Evolutionary conservation across 768 basidiomycete genomes (phyloP).

Genomic region (Saitozyma sp.): DNA sequence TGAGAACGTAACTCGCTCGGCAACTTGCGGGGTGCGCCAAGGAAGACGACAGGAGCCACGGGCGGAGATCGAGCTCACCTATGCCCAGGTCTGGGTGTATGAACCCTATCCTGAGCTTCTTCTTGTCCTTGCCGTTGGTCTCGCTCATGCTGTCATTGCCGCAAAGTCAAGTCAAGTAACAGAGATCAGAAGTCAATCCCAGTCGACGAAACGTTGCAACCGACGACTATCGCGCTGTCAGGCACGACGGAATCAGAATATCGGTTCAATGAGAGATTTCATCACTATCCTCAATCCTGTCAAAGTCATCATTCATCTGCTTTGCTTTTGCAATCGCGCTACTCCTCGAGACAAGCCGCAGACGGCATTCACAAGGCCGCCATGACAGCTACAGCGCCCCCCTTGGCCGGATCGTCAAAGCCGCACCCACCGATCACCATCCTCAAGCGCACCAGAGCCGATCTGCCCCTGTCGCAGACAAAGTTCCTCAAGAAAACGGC

Average conservation of each 20-base stretch:
- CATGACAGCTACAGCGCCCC: constrained; percentile 23
- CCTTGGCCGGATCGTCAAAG: constrained; percentile 25
- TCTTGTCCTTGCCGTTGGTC: neutral
- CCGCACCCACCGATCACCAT: constrained; percentile 48
- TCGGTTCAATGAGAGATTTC: neutral
- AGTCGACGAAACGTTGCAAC: too few relatives aligned
- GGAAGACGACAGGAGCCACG: neutral
- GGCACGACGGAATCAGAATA: too few relatives aligned
- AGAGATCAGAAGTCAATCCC: too few relatives aligned
- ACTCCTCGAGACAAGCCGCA: neutral
- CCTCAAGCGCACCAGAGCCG: constrained; percentile 49
- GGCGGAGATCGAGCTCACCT: constrained; percentile 57
- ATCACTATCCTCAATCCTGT: neutral
- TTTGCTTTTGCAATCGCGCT: neutral
- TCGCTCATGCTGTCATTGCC: neutral
- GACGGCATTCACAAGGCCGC: neutral
- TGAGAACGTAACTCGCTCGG: neutral
- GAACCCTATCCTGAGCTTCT: constrained; percentile 65
- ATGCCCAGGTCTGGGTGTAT: constrained; percentile 94
- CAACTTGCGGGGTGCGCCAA: neutral
- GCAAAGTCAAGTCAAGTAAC: too few relatives aligned
- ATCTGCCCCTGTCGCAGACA: constrained; percentile 62
- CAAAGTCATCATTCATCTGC: neutral
- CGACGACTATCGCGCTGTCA: too few relatives aligned
- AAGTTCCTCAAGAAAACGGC: constrained; percentile 97